phyloP scores from a whole-genome alignment of 768 basidiomycete species.

The Trametes gibbosa region DNA sequence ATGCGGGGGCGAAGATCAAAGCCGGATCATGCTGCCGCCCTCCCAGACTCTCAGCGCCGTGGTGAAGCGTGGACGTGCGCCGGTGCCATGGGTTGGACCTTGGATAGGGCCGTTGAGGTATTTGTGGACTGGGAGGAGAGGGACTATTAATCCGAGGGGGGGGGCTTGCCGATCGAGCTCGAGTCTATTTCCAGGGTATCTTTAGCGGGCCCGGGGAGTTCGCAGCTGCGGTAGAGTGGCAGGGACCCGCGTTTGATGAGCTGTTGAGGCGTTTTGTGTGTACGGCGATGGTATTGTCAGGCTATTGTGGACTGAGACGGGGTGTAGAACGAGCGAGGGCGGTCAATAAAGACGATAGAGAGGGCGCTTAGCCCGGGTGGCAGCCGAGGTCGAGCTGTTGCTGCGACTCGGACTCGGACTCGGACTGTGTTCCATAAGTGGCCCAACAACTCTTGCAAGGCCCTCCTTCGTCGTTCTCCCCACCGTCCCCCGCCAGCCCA shows the following conservation, averaged over 20 bases:
- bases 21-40: slow-evolving; percentile 4
- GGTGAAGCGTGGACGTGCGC: background rate
- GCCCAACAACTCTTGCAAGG: slow-evolving; percentile 13
- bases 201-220: slow-evolving; percentile 1
- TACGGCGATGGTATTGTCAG: background rate
- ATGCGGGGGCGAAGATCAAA: slow-evolving; percentile 7
- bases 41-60: background rate
- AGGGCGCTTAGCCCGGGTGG: background rate
- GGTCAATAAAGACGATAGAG: background rate
- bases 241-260: background rate
- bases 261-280: background rate
- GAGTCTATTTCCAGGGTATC: slow-evolving; percentile 15
- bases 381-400: background rate
- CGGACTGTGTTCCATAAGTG: slow-evolving; percentile 11
- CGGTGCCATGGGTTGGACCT: background rate
- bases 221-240: slow-evolving; percentile 4
- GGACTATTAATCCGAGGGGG: background rate
- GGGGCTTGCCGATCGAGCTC: too few species aligned
- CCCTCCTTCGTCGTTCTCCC: slow-evolving; percentile 2
- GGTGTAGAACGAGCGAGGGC: background rate
- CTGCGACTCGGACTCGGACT: background rate
- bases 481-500: background rate
- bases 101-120: background rate
- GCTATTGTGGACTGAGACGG: background rate
- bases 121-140: background rate